Evolutionary conservation across 1,284 basidiomycete species (phyloP), one percentile per base, ranked within the genome.

Genomic region (Sanghuangporus baumii): DNA sequence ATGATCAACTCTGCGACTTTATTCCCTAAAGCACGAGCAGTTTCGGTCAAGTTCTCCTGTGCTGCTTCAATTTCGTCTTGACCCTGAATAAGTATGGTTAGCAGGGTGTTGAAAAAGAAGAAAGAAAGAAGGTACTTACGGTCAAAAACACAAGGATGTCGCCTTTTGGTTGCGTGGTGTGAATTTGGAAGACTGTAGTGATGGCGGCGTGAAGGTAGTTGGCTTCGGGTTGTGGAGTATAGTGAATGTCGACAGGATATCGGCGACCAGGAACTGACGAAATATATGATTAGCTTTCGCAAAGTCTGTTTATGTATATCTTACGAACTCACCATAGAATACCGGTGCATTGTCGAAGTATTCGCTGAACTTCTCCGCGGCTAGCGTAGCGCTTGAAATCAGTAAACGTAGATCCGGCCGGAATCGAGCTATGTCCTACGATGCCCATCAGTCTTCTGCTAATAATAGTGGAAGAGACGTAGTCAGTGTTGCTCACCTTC

Each of bases 21-120:
- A 78, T 98, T 97, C 20, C 96, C 96, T 0, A 99, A 79, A 0
- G 96, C 91, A 36, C 94, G 87, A 47, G 94, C 90, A 0, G 97
- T 99, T 76, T 99, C 96, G 72, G 93, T 89, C 52, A 99, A 76
- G 72, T 94, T 98, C 77, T 99, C 96, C 59, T 93, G 91, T 23
- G 95, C 96, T 0, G 94, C 92, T 75, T 99, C 97, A 66, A 99
- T 99, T 76, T 99, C 97, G 74, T 99, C 97, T 82, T 99, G 97
- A 67, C 97, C 97, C 87, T 92, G 64, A 26, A 37, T n/a, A 47
- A 48, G 52, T 2, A 26, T 57, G 40, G 59, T 63, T 36, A 59
- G 20, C 47, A 46, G 54, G 26, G 40, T 8, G 20, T 41, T 36
- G 2, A 55, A 46, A 9, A 40, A 20, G 23, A 47, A 26, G 18